Evolutionary conservation across 1,284 basidiomycete species (phyloP), one percentile per base, ranked within the genome.

Genomic region (Dichomitus squalens): DNA sequence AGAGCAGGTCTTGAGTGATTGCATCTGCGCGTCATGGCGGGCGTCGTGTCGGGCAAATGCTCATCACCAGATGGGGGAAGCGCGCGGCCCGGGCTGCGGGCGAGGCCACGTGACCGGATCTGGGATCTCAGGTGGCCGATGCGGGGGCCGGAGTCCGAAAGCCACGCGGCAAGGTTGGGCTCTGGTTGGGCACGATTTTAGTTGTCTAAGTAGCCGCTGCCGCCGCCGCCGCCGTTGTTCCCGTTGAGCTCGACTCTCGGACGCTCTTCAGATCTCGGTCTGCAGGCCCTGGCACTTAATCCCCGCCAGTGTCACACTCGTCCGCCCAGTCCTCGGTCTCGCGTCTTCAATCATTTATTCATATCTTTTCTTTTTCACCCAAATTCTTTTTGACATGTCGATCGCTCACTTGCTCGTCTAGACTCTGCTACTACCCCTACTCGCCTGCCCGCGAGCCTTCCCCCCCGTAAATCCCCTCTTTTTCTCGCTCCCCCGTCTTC

Each of bases 121-220:
- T n/a, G 34, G 48, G 53, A 59, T 59, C 49, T 56, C 55, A 21
- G 23, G 41, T 14, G 14, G 49, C 34, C 35, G 7, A 27, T 48
- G 27, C 49, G 57, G 55, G 57, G 39, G 40, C 55, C 65, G 64
- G 61, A 64, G 63, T 64, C 59, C 63, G 58, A 64, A 66, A 29
- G 39, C 25, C 7, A 23, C 7, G 7, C 16, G 25, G 41, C n/a
- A n/a, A n/a, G n/a, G n/a, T n/a, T n/a, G n/a, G n/a, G n/a, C n/a
- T n/a, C n/a, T n/a, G n/a, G n/a, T n/a, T n/a, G n/a, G n/a, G n/a
- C n/a, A n/a, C n/a, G n/a, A n/a, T n/a, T n/a, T n/a, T n/a, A n/a
- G n/a, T n/a, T n/a, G n/a, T n/a, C n/a, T n/a, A 33, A 12, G 31
- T 33, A 12, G 31, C 31, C 31, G 31, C 7, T 33, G 31, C n/a